Base-by-base conservation (phyloP, 805 yeast genomes). In the Hanseniaspora occidentalis region DNA sequence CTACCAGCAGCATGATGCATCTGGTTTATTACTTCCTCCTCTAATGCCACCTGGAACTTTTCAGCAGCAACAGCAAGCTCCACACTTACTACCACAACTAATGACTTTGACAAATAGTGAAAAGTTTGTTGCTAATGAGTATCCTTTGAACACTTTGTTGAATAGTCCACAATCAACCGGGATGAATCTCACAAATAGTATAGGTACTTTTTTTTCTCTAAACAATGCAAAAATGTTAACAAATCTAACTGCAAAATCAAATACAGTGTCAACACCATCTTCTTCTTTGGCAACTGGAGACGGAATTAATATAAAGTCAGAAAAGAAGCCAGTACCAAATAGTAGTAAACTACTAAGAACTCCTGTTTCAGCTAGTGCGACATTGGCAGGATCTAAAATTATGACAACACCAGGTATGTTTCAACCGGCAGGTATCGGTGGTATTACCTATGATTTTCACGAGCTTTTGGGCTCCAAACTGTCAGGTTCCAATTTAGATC, bases 371-470 rank as follows among this genome's bases (percentile, higher is more conserved):
- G 3, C 50, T 35, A 26, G 46, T 38, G 29, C 45, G 34, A 37
- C 43, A 43, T 23, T 47, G 25, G 37, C 44, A 27, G 41, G 37
- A 39, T 21, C 43, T 40, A 36, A 42, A 44, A 31, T 37, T 50
- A 47, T 42, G 39, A 43, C 27, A 45, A 40, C 39, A 31, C 39
- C 21, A 49, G 55, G 54, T 4, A 48, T 43, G 40, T 51, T 54
- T 25, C 52, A 54, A 25, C 50, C 52, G 1, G 58, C 57, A 6
- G 58, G 58, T 13, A 49, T 55, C 18, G 58, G 58, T 38, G 61
- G 61, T 42, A 50, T 56, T 5, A 51, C 54, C 3, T 56, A 55
- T 37, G 59, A 56, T 36, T 46, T 54, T 19, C 57, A 54, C 41
- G 60, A 56, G 23, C 34, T 56, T 9, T 35, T 53, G 23, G 50